Base-by-base conservation (phyloP, 2,329 filamentous ascomycete species). In the Trematosphaeria pertusa region DNA sequence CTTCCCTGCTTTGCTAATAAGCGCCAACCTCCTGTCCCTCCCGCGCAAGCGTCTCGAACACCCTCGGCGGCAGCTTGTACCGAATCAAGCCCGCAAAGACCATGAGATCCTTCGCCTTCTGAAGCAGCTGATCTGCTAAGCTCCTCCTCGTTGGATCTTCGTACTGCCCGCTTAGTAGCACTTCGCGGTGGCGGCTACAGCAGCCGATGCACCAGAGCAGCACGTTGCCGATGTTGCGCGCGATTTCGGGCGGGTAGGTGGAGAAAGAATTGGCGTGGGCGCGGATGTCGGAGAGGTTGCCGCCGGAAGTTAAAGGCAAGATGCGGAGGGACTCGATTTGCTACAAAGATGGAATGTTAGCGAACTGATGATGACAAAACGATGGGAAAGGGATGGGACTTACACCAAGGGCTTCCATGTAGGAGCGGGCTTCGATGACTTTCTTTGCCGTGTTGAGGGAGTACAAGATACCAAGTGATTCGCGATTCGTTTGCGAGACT, bases 161-260 rank as follows among this genome's bases (percentile, higher is more conserved):
- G 71, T 88, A 97, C 60, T 87, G 83, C 20, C 87, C 86, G 48
- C 79, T 81, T 45, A 82, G 81, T 51, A 86, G 78, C 60, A 88
- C 86, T 52, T 71, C 68, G 17, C 89, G 84, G 73, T 96, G 87
- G 46, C 86, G 83, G 38, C 87, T 87, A 73, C 92, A 95, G 75
- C 89, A 91, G 32, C 87, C 82, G 58, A 99, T 90, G 38, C 91
- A 91, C 94, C 94, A 97, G 76, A 96, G 87, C 54, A 99, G 82
- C 52, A 97, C 80, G 71, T 93, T 91, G 14, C 93, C 93, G 61
- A 97, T 86, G 64, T 94, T 96, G 68, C 90, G 87, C 2, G 92
- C 87, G 31, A 99, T 88, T 6, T 91, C 84, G 58, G 90, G 85
- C 3, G 91, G 84, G 31, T 96, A 81, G 1, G 82, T 80, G 12